Base-by-base conservation (phyloP, 352 stramenopile species). In the Globisporangium uncinulatum region DNA sequence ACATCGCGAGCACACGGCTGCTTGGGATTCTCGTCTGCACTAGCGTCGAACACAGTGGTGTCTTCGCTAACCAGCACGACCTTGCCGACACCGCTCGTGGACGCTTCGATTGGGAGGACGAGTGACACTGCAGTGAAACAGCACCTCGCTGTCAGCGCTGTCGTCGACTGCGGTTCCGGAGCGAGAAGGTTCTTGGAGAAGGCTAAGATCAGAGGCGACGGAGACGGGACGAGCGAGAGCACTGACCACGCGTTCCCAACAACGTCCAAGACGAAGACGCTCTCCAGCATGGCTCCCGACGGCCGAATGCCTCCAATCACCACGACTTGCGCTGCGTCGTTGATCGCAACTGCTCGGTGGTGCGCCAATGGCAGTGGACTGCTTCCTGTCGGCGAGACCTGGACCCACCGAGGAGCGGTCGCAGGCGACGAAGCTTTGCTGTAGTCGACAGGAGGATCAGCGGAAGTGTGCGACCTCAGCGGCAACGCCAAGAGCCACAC, bases 211-310 rank as follows among this genome's bases (percentile, higher is more conserved):
- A 17, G 39, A 8, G 39, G 14, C 39, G 39, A 44, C 15, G 49
- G 29, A 9, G 50, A 36, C n/a, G 36, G 46, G 31, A 60, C 58
- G 3, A 56, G 51, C 13, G 48, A 41, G 15, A 83, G 50, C 10
- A 53, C 51, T 56, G 68, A 49, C 83, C 83, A 93, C 8, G 71
- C 47, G 19, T 76, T 83, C 0, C 62, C 51, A 4, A 29, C 36
- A 34, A 93, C 44, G 53, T 91, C 79, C 17, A 93, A 64, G 3
- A 89, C 44, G 37, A 69, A 60, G 21, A 90, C 64, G 6, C 36
- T 44, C 21, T 69, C 56, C 14, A 74, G 69, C 39, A 88, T 70
- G 41, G 57, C 8, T 4, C 36, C 56, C 32, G 20, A 20, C 17
- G 54, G 43, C 2, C 55, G 66, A 21, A 54, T 73, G 0, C 77